These are phyloP conservation scores for Starmerella etchellsii DNA, from an alignment of 805 yeast genomes.

Conservation along the genomic window DNA sequence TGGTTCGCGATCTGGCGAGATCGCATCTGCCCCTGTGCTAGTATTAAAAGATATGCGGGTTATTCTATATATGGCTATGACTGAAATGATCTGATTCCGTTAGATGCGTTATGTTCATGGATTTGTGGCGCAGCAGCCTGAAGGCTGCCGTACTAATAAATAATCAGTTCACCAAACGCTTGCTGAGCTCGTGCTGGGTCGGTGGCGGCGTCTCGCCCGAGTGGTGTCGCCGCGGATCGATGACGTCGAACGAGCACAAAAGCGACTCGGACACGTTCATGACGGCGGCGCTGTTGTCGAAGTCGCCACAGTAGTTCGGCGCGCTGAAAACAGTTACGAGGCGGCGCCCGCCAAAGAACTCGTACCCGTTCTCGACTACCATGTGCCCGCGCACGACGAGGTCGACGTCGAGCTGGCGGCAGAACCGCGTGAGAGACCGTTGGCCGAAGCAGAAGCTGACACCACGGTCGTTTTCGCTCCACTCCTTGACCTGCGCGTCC, in stretches of 20 bases:
- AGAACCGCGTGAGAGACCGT: constrained; percentile 62
- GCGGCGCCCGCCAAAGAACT: constrained; percentile 56
- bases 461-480: constrained; percentile 82
- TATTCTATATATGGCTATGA: too few species aligned
- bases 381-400: constrained; percentile 75
- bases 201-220: too few species aligned
- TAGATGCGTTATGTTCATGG: too few species aligned
- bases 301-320: constrained; percentile 69
- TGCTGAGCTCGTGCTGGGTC: too few species aligned
- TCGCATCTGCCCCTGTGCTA: too few species aligned
- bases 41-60: too few species aligned
- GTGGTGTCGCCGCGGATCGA: constrained; percentile 77
- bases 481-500: constrained; percentile 64
- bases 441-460: constrained; percentile 67
- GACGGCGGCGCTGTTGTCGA: constrained; percentile 93
- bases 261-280: constrained; percentile 90
- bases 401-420: constrained; percentile 60
- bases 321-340: constrained; percentile 64
- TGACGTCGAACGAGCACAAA: constrained; percentile 79
- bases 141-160: too few species aligned
- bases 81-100: too few species aligned
- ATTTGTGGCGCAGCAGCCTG: too few species aligned
- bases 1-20: too few species aligned
- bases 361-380: constrained; percentile 77
- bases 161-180: too few species aligned